Evolutionary conservation across 768 basidiomycete genomes (phyloP).

Genomic region (Mycena galericulata): DNA sequence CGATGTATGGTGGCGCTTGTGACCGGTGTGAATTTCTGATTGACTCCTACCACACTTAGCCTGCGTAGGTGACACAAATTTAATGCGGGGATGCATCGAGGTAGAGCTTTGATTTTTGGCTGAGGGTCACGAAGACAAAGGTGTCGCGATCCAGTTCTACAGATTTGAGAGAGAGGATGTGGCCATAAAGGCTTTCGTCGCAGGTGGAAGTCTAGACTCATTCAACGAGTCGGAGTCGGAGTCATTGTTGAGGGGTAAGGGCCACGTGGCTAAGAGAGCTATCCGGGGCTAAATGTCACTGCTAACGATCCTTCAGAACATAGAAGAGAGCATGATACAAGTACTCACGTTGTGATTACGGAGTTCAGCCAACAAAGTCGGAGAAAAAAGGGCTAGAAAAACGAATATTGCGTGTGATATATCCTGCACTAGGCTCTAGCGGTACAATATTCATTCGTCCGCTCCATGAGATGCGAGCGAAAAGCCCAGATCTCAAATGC

Average conservation of each 20-base stretch:
- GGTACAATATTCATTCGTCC: not conserved
- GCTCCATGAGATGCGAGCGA: not conserved
- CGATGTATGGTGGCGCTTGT: not conserved
- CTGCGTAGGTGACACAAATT: not conserved
- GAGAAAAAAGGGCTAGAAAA: not conserved
- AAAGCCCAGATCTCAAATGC: not conserved
- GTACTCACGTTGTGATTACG: not conserved
- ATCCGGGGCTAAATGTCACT: too few species aligned
- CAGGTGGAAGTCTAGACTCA: too few species aligned
- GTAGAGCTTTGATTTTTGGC: not conserved
- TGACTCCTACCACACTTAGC: not conserved
- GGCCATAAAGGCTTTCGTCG: too few species aligned
- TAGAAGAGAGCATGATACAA: too few species aligned
- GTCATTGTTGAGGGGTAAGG: too few species aligned
- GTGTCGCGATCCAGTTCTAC: not conserved
- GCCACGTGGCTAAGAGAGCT: too few species aligned
- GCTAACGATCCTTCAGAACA: too few species aligned
- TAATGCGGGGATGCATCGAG: not conserved
- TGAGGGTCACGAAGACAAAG: not conserved
- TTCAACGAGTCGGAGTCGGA: not conserved
- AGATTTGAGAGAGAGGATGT: constrained; percentile 2
- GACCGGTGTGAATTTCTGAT: constrained; percentile 1
- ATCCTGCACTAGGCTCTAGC: constrained; percentile 11
- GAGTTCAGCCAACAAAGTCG: not conserved
- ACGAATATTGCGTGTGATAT: not conserved